These are phyloP conservation scores for Glycine latifolia DNA, from an alignment of 306 rosid genomes.

Conservation along the genomic window DNA sequence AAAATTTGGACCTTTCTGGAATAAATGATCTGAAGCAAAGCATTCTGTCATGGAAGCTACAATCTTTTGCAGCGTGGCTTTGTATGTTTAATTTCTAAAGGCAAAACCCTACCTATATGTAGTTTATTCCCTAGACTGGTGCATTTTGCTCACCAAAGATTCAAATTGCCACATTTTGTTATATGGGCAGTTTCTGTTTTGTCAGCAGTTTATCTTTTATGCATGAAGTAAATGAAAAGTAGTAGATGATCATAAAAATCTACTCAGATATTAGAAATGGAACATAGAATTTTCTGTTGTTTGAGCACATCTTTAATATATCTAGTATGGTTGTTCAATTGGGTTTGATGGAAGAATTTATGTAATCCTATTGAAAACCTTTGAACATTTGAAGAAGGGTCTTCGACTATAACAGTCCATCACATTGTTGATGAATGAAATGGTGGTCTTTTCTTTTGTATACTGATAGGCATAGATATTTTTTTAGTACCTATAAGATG, in stretches of 20 bases:
- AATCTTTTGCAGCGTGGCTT: conserved; percentile 12
- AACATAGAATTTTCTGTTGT: neutral
- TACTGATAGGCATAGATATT: no score
- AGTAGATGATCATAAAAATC: neutral
- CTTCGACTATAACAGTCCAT: no score
- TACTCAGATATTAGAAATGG: neutral
- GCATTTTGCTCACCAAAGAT: conserved; percentile 13
- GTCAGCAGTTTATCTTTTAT: neutral
- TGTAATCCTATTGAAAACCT: neutral
- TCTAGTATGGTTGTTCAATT: neutral
- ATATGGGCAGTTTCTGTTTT: neutral
- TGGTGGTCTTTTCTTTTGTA: no score
- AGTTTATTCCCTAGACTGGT: neutral
- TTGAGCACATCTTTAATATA: neutral
- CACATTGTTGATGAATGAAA: no score
- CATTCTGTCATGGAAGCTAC: conserved; percentile 50
- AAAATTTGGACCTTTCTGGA: conserved; percentile 67
- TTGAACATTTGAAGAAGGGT: no score
- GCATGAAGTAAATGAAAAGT: neutral
- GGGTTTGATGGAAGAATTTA: neutral
- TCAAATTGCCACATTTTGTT: conserved; percentile 5
- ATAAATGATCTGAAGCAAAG: conserved; percentile 45
- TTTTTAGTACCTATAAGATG: no score
- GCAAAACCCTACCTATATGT: neutral
- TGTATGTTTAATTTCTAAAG: neutral